Base-by-base conservation (phyloP, 1,284 basidiomycete genomes). In the Pascua sp. region DNA sequence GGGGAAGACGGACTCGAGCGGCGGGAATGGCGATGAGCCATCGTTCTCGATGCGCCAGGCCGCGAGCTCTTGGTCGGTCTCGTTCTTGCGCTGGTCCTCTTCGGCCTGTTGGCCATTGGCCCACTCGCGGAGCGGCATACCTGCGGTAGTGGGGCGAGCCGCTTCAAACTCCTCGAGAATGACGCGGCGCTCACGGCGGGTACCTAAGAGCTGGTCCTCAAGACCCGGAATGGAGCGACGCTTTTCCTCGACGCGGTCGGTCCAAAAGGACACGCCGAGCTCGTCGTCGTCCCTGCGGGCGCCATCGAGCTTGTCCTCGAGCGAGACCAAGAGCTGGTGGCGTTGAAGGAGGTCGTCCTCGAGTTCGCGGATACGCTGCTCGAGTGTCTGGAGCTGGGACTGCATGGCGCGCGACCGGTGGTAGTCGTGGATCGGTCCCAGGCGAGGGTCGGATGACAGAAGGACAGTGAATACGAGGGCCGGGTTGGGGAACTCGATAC, bases 401-500 rank as follows among this genome's bases (percentile, higher is more conserved):
- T 69, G 65, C 40, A 73, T 67, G 40, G 47, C 51, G 47, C 59
- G 58, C 37, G 70, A 69, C 37, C 67, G 69, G 62, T 78, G 76
- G 49, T 66, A 73, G 42, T 66, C 65, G 62, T 70, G 73, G 16
- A 74, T 73, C 13, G 55, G 49, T 45, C 65, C 61, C 47, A 78
- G 69, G 18, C 73, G 64, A 11, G 72, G 62, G 61, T 78, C 76
- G 15, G 74, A 75, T 5, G 70, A 61, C 17, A 75, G 66, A 16
- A 77, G 67, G 18, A 77, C 70, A 49, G 74, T 76, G 61, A 78
- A 73, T 42, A 68, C 67, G 40, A 78, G 60, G 9, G 68, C 69
- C 5, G 75, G 76, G 37, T 66, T 60, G 15, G 67, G 67, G 42
- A 73, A 65, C n/a, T 55, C 55, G 47, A 53, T 52, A 44, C 61